Evolutionary conservation across 192 early-diverging fungal genomes (phyloP).

Genomic region (Backusella circina): DNA sequence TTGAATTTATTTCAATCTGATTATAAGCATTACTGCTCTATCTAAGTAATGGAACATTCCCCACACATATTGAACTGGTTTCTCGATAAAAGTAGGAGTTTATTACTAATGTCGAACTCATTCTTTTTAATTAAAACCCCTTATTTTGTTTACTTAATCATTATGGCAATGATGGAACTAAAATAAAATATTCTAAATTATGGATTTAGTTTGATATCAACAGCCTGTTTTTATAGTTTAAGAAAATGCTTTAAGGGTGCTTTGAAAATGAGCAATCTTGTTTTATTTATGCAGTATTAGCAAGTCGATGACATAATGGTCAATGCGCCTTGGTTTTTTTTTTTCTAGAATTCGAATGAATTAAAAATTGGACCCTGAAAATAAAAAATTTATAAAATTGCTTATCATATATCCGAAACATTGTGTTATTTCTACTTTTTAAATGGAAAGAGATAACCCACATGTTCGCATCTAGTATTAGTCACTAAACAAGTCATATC

Average conservation of each 20-base stretch:
- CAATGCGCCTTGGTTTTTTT: neutral
- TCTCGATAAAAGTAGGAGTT: neutral
- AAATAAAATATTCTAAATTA: neutral
- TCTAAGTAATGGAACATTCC: neutral
- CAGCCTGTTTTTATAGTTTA: neutral
- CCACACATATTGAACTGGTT: neutral
- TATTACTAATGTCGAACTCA: neutral
- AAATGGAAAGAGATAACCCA: neutral
- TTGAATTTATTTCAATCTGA: neutral
- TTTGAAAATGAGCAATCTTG: neutral
- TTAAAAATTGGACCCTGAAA: neutral
- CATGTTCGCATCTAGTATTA: neutral
- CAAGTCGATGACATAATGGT: neutral
- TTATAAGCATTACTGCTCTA: neutral
- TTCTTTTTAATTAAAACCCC: neutral
- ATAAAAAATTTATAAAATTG: neutral
- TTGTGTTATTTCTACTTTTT: neutral
- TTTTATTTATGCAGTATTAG: neutral
- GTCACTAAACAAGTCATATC: neutral
- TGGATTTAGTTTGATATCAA: neutral
- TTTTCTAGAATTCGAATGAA: neutral
- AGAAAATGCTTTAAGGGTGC: no score
- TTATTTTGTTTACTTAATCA: neutral
- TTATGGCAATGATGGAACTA: neutral
- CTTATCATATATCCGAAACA: neutral